Evolutionary conservation across 2,329 filamentous ascomycete genomes (phyloP).

Genomic region (Ceratocystiopsis sp.): DNA sequence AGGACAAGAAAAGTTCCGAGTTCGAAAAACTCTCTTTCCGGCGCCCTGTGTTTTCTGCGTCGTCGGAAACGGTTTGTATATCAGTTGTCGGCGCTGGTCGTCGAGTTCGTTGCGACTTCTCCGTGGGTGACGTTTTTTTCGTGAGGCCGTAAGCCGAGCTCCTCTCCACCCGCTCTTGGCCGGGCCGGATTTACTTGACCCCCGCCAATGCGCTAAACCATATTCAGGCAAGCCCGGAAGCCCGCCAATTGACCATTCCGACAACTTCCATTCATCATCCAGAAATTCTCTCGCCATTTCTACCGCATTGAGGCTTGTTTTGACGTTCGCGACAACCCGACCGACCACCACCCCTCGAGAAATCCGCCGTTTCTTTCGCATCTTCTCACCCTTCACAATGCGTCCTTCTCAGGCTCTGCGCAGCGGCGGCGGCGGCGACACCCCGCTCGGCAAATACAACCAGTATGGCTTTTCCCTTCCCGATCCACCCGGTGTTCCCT

Average conservation of each 20-base stretch:
- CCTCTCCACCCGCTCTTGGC: background rate
- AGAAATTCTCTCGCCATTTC: slow-evolving; percentile 10
- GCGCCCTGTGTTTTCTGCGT: no score
- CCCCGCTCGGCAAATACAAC: slow-evolving; percentile 25
- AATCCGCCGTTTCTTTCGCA: no score
- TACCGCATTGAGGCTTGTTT: background rate
- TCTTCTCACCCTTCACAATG: slow-evolving; percentile 18
- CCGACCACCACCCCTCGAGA: background rate
- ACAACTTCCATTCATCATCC: slow-evolving; percentile 11
- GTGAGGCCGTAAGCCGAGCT: no score
- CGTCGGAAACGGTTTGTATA: no score
- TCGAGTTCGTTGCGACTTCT: no score
- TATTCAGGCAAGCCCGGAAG: no score
- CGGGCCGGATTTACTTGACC: slow-evolving; percentile 4
- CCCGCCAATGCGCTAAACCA: no score
- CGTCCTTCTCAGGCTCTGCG: slow-evolving; percentile 27
- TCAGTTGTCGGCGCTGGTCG: no score
- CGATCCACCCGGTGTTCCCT: background rate
- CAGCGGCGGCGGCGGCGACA: slow-evolving; percentile 23
- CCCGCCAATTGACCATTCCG: slow-evolving; percentile 11
- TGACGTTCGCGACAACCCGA: background rate
- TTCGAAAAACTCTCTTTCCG: no score
- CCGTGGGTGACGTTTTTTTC: background rate
- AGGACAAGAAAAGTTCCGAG: background rate
- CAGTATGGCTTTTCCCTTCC: slow-evolving; percentile 20